Base-by-base conservation (phyloP, 75 land plant genomes). In the Cryptomeria japonica region DNA sequence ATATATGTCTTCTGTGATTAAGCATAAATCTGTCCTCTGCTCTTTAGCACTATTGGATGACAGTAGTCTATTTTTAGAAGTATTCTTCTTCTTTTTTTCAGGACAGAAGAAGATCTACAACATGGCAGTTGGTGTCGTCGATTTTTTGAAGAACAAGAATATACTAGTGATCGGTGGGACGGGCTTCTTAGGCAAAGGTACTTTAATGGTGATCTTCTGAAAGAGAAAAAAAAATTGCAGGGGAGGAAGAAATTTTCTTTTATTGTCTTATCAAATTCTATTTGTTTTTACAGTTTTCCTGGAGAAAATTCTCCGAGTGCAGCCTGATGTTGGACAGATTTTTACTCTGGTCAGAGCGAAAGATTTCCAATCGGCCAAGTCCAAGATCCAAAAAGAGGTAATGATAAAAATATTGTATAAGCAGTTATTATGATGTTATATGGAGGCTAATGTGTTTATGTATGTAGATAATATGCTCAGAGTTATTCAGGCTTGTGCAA, bases 401-500 rank as follows among this genome's bases (percentile, higher is more conserved):
- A 49, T 49, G 14, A 49, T 11, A 51, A 51, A 51, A 51, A 51
- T 16, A 51, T 51, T 51, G 2, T 16, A 51, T 14, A 51, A 51
- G 55, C 15, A 51, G 15, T 0, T 2, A 51, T 13, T 51, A 51
- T 51, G 55, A 51, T 51, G 55, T 51, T 14, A 51, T 51, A 1
- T 51, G 55, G 16, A 51, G 55, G 55, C 55, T 51, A 51, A 51
- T 2, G 51, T 47, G 55, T 2, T 51, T 51, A 3, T 51, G 55
- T 36, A 72, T 31, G 61, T 72, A 94, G 95, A 87, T 94, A 19
- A 8, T 91, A 46, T 55, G 32, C n/a, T 88, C 87, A 41, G 90
- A 88, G 10, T 79, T 93, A 84, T 94, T 93, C 80, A 64, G 76
- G 72, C 89, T 88, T 85, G 75, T 94, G 37, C 83, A 78, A 78